phyloP scores from a whole-genome alignment of 176 grass and related monocot genomes.

The Luzula sylvatica region DNA sequence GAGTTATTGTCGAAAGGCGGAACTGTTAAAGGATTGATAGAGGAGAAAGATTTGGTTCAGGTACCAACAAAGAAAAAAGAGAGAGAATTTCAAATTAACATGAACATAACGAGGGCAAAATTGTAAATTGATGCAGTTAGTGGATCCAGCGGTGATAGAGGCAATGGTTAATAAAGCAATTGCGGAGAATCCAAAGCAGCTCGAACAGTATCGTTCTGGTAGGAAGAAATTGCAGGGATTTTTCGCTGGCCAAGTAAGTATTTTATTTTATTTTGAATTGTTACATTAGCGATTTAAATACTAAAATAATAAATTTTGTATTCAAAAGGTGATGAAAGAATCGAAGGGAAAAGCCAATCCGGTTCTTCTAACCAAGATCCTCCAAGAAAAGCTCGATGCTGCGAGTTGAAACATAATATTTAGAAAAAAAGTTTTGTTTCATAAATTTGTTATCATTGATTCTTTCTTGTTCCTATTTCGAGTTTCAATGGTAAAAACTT shows the following conservation, averaged over 20 bases:
- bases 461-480: not conserved
- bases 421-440: no score
- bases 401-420: slow-evolving; percentile 13
- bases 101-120: slow-evolving; percentile 14
- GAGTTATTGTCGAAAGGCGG: slow-evolving; percentile 76
- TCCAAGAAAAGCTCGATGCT: slow-evolving; percentile 51
- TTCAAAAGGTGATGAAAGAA: slow-evolving; percentile 75
- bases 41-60: slow-evolving; percentile 96
- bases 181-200: slow-evolving; percentile 68
- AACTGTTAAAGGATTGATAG: slow-evolving; percentile 67
- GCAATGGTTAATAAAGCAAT: slow-evolving; percentile 67
- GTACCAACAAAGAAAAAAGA: no score
- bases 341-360: slow-evolving; percentile 96
- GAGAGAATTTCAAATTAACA: slow-evolving; percentile 11
- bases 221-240: slow-evolving; percentile 85
- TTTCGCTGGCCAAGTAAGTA: slow-evolving; percentile 67
- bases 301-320: not conserved
- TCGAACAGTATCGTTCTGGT: slow-evolving; percentile 66
- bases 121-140: slow-evolving; percentile 40
- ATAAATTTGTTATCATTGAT: no score
- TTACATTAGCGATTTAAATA: not conserved
- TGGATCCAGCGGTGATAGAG: slow-evolving; percentile 71
- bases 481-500: not conserved
- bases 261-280: slow-evolving; percentile 1
- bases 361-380: slow-evolving; percentile 69